Percentiles rank a stretch among this genome's conserved stretches.
These are phyloP conservation scores for Neoconidiobolus thromboides DNA, from an alignment of 371 early-diverging fungal species.

Conservation along the genomic window DNA sequence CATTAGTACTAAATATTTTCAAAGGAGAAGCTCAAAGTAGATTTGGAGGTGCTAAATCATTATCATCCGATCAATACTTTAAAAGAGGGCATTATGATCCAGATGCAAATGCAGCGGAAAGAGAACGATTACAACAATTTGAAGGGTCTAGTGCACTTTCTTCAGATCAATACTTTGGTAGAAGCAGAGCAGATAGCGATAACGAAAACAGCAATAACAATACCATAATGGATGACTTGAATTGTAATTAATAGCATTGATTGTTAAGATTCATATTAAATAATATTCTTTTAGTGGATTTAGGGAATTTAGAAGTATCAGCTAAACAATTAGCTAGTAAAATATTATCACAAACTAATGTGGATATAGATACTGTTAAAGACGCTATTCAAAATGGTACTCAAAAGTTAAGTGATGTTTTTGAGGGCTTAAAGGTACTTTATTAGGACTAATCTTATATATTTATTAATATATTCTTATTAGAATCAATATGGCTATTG, in stretches of 20 bases:
- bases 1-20: constrained; percentile 2
- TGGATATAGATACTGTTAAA: constrained; percentile 51
- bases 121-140: constrained; percentile 43
- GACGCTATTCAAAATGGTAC: constrained; percentile 45
- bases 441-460: no score
- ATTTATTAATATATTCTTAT: no score
- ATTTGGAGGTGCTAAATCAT: constrained; percentile 59
- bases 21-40: constrained; percentile 30
- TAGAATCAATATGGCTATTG: no score
- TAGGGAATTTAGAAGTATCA: constrained; percentile 1
- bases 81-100: constrained; percentile 51
- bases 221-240: constrained; percentile 5
- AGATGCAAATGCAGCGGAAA: constrained; percentile 35
- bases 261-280: background rate
- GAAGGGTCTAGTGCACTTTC: constrained; percentile 53
- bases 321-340: constrained; percentile 41
- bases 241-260: background rate
- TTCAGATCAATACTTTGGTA: constrained; percentile 62
- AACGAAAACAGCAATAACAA: constrained; percentile 63
- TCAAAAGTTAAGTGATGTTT: constrained; percentile 14
- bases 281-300: background rate
- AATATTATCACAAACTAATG: constrained; percentile 50
- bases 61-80: constrained; percentile 82
- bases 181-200: constrained; percentile 40
- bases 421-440: background rate